phyloP scores from a whole-genome alignment of 768 basidiomycete genomes.

The Hortiboletus flavorubellus region DNA sequence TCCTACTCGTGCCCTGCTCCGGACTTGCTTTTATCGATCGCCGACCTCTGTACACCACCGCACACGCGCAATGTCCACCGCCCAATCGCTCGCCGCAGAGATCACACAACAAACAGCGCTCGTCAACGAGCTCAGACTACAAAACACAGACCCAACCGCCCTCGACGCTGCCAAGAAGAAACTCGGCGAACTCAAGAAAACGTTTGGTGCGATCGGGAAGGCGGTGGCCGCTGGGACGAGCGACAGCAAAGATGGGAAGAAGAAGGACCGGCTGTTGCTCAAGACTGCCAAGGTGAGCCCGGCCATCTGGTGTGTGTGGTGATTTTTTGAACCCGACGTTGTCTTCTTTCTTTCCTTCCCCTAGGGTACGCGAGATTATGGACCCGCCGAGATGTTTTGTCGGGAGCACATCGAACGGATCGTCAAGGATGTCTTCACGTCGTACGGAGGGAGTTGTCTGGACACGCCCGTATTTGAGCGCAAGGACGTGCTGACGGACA shows the following conservation, averaged over 20 bases:
- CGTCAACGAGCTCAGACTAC: constrained; percentile 60
- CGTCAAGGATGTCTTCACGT: constrained; percentile 83
- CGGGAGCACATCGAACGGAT: constrained; percentile 86
- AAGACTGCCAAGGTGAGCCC: constrained; percentile 88
- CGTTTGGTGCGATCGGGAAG: constrained; percentile 41
- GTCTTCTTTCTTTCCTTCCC: background rate
- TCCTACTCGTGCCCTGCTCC: constrained; percentile 14
- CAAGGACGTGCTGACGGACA: constrained; percentile 92
- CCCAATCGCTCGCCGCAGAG: constrained; percentile 48
- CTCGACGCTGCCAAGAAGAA: constrained; percentile 66
- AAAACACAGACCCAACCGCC: constrained; percentile 46
- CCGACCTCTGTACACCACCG: constrained; percentile 11
- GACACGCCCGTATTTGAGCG: constrained; percentile 99
- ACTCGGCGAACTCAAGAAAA: constrained; percentile 65
- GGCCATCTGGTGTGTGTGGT: background rate
- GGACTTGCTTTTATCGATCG: constrained; percentile 35
- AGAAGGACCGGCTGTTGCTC: constrained; percentile 68
- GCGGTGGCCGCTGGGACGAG: constrained; percentile 32
- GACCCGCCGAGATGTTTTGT: constrained; percentile 88
- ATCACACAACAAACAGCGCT: constrained; percentile 53
- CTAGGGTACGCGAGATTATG: constrained; percentile 94
- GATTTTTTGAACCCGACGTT: background rate
- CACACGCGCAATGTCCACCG: constrained; percentile 37
- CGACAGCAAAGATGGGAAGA: constrained; percentile 49
- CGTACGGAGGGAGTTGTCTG: constrained; percentile 86